Evolutionary conservation across 2,329 filamentous ascomycete species (phyloP), one percentile per base, ranked within the genome.

Genomic region (Calonectria ilicicola): DNA sequence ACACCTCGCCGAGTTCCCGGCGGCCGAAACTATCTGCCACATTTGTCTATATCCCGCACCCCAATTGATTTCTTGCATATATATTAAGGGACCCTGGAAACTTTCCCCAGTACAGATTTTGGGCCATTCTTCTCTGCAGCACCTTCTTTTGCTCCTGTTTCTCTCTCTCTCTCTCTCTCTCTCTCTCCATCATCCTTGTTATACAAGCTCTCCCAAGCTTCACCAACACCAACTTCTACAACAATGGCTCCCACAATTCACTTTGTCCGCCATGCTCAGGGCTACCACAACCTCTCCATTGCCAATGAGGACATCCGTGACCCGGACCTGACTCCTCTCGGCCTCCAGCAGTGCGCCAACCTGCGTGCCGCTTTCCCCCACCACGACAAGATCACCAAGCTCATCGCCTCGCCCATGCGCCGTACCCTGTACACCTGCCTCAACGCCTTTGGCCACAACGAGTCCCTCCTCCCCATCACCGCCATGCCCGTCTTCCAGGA

Each of bases 401-500:
- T 98, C 15, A 89, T 95, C 26, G 92, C 95, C 46, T 97, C 94
- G 1, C 95, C 95, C 7, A 89, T 98, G 76, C 92, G 93, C 64
- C 91, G 95, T 74, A 97, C 95, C 2, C 87, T 98, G 56, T 91
- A 94, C 84, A 98, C 95, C 2, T 92, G 93, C 40, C 87, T 95
- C 35, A 85, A 91, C 67, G 89, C 91, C 56, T 97, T 98, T 82
- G 89, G 88, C 21, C 87, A 91, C 65, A 79, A 86, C 26, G 70
- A 63, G 21, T 42, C 77, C 8, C 83, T 84, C 7, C 82, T 83
- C 38, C 83, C 82, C 68, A 88, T 97, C 65, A 84, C 93, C 29
- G 91, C 92, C 1, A 85, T 97, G 15, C 94, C 95, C 0, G 91
- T 94, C 74, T 85, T 95, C 5, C 96, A 98, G 84, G 96, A 98